These are phyloP conservation scores for Penicillium manginii DNA, from an alignment of 495 filamentous ascomycete genomes.

Conservation along the genomic window DNA sequence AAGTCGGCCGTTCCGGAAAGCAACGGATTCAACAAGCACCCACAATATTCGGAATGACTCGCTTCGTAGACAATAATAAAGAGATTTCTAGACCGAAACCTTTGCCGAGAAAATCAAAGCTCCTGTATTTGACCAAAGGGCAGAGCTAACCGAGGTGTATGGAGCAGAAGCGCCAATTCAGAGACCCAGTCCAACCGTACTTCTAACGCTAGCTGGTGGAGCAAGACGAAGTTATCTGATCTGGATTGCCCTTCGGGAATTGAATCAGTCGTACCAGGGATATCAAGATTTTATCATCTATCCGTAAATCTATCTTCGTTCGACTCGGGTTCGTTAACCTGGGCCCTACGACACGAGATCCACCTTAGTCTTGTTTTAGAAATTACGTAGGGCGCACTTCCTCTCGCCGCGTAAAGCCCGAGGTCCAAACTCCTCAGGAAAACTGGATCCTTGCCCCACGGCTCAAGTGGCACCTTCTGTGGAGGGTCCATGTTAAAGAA, in stretches of 20 bases:
- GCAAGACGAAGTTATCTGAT: slow-evolving; percentile 9
- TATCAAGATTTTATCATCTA: not conserved
- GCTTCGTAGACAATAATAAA: not conserved
- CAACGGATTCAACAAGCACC: not conserved
- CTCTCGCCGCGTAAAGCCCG: not conserved
- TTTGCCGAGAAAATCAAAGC: not conserved
- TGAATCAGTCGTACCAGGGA: not conserved
- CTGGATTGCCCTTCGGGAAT: not conserved
- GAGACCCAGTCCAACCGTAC: not conserved
- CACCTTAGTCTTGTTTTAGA: not conserved
- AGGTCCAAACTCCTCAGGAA: not conserved
- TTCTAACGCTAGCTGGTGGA: not conserved
- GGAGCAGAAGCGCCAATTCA: not conserved
- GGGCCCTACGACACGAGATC: not conserved
- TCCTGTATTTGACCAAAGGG: not conserved
- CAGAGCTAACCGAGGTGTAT: not conserved
- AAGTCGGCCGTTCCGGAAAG: not conserved
- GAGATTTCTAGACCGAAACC: not conserved
- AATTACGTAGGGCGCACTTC: not conserved
- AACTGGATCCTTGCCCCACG: not conserved
- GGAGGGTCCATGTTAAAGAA: not conserved
- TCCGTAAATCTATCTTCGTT: not conserved
- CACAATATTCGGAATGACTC: not conserved
- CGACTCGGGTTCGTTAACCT: not conserved
- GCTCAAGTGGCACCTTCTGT: not conserved